Conservation (phyloP, 2,329 filamentous ascomycete genomes). For the Chaetomium sp. region DNA sequence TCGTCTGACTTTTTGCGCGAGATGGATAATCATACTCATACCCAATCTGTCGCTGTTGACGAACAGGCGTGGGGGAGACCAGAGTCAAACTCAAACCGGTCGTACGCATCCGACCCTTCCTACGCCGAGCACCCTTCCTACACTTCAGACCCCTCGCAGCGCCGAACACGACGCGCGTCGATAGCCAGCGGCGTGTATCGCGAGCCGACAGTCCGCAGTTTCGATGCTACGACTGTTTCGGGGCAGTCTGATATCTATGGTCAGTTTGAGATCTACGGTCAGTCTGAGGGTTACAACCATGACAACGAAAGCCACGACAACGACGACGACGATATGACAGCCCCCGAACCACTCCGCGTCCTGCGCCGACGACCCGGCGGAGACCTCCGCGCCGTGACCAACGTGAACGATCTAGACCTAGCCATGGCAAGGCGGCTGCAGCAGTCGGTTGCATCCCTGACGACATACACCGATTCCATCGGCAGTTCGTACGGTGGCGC, state of each 20-base stretch:
- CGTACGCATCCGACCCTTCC: slow-evolving; percentile 26
- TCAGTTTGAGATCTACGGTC: too few relatives aligned
- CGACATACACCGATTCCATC: slow-evolving; percentile 54
- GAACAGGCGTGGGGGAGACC: slow-evolving; percentile 39
- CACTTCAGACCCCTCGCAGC: slow-evolving; percentile 44
- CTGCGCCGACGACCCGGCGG: slow-evolving; percentile 69
- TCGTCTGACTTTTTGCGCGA: slow-evolving; percentile 29
- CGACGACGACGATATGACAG: slow-evolving; percentile 33
- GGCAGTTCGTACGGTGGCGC: slow-evolving; percentile 47
- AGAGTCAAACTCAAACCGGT: slow-evolving; percentile 29
- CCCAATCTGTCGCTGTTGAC: slow-evolving; percentile 29
- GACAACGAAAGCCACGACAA: too few relatives aligned
- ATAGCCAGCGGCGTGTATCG: slow-evolving; percentile 50
- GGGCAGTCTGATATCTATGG: slow-evolving; percentile 36
- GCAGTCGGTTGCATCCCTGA: slow-evolving; percentile 53
- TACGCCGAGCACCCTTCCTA: background rate
- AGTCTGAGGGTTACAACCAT: too few relatives aligned
- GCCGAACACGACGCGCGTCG: slow-evolving; percentile 52
- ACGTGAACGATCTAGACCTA: slow-evolving; percentile 55
- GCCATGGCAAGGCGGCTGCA: slow-evolving; percentile 45
- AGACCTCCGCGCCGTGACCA: slow-evolving; percentile 62
- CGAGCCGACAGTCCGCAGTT: slow-evolving; percentile 49
- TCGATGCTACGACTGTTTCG: slow-evolving; percentile 54
- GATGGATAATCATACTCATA: slow-evolving; percentile 24
- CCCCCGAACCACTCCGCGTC: slow-evolving; percentile 51